Percentiles rank a stretch among this genome's conserved stretches.
Evolutionary conservation across 768 basidiomycete genomes (phyloP).

Genomic region (Pisolithus microcarpus): DNA sequence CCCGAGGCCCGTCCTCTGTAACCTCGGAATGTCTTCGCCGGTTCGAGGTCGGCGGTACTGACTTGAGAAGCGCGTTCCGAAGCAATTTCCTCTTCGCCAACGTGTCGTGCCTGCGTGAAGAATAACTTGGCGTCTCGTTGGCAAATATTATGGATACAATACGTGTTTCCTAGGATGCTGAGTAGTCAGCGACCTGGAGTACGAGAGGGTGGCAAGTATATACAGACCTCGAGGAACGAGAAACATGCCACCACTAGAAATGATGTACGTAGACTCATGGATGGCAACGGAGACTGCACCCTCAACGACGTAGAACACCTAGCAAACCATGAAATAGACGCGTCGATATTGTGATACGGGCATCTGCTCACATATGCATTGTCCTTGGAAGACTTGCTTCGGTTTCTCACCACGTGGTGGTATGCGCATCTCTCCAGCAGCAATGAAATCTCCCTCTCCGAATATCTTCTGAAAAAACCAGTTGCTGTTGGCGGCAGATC

Average conservation of each 20-base stretch:
- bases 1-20: background rate
- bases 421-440: slow-evolving; percentile 80
- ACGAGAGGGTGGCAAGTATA: background rate
- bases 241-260: slow-evolving; percentile 81
- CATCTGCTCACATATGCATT: slow-evolving; percentile 74
- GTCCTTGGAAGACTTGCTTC: slow-evolving; percentile 81
- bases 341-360: background rate
- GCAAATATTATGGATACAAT: slow-evolving; percentile 83
- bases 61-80: slow-evolving; percentile 22
- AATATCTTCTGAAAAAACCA: slow-evolving; percentile 93
- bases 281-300: slow-evolving; percentile 85
- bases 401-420: slow-evolving; percentile 78
- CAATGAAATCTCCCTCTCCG: slow-evolving; percentile 85
- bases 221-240: slow-evolving; percentile 81
- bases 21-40: slow-evolving; percentile 23
- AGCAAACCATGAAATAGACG: background rate
- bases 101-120: slow-evolving; percentile 80
- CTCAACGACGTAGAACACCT: slow-evolving; percentile 78
- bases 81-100: slow-evolving; percentile 26
- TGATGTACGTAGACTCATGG: slow-evolving; percentile 68
- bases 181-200: background rate
- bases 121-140: slow-evolving; percentile 77
- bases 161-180: slow-evolving; percentile 67
- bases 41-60: slow-evolving; percentile 23
- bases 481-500: slow-evolving; percentile 49